Base-by-base conservation (phyloP, 2,329 filamentous ascomycete species). In the Lecanoromycetidae sp. region DNA sequence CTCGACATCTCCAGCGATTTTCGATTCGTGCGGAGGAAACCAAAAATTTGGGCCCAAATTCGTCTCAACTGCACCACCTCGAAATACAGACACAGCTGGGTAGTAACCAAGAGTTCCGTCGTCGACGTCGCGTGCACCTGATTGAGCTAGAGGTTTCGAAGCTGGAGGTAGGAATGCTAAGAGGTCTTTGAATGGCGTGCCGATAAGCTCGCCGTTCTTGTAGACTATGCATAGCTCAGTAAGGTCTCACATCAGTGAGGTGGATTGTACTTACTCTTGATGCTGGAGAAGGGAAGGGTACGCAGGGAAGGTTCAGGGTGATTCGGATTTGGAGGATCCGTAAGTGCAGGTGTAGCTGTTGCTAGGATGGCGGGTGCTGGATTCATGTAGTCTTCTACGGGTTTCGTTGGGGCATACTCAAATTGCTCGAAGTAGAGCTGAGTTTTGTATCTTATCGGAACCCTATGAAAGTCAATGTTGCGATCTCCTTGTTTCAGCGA, bases 61-160 rank as follows among this genome's bases (percentile, higher is more conserved):
- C 57, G 90, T 82, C 63, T 96, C 85, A 13, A 84, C 88, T 1
- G 88, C 84, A 20, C 90, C 91, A 44, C 88, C 90, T 36, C 84
- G 80, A 66, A 95, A 96, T 19, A 91, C 84, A 57, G 87, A 91
- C 17, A 98, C 79, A 19, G 88, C 86, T 1, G 91, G 91, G 60
- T 94, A 94, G 66, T 98, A 98, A 9, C 91, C 93, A 1, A 95
- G 76, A 74, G 91, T 84, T 29, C 90, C 91, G 59, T 98, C 91
- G 60, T 98, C 91, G 52, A 94, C 79, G 23, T 87, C 87, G 52
- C 91, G 74, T 15, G 85, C 87, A 10, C 84, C 86, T 34, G 82
- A 74, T 54, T 84, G 79, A 5, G 75, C 68, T 50, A 79, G 76
- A 4, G 83, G 82, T 51, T 79, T 80, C 4, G 86, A 94, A 0